Evolutionary conservation across 129 eudicot genomes (phyloP).

Genomic region (Chrysanthemum makinoi): DNA sequence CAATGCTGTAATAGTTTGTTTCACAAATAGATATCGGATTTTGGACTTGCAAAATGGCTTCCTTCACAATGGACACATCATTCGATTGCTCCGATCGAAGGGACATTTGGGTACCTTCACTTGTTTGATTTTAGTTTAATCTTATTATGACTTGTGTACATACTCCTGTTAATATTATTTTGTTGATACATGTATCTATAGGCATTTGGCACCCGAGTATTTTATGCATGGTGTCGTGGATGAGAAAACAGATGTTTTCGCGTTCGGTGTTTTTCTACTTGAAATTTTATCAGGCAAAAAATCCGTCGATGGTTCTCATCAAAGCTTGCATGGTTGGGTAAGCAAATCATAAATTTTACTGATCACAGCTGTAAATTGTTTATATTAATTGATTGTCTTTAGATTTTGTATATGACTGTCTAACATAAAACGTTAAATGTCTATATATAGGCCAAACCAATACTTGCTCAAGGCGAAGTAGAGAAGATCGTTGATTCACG

Average conservation of each 20-base stretch:
- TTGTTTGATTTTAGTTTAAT: background rate
- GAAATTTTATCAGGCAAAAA: conserved; percentile 88
- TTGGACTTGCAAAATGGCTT: conserved; percentile 99
- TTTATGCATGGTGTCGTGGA: conserved; percentile 98
- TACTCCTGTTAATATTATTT: background rate
- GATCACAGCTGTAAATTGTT: too few species aligned
- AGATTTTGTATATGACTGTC: too few species aligned
- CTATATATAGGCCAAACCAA: conserved; percentile 95
- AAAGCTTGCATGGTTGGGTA: conserved; percentile 97
- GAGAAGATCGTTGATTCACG: conserved; percentile 68
- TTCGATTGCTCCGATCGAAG: conserved; percentile 93
- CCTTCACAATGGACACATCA: conserved; percentile 99
- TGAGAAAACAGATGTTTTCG: conserved; percentile 95
- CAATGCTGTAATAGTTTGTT: background rate
- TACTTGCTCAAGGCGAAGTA: conserved; percentile 53
- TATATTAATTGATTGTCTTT: too few species aligned
- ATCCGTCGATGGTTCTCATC: conserved; percentile 88
- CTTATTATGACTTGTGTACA: background rate
- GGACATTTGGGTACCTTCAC: conserved; percentile 81
- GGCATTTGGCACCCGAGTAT: conserved; percentile 96
- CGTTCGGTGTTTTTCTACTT: conserved; percentile 81
- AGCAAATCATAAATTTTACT: background rate
- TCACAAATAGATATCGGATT: conserved; percentile 73
- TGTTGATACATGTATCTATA: conserved; percentile 20
- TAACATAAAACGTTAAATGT: background rate